Percentiles rank a stretch among this genome's conserved stretches.
Evolutionary conservation across 1,139 yeast genomes (phyloP).

Genomic region (Pichia sp.): DNA sequence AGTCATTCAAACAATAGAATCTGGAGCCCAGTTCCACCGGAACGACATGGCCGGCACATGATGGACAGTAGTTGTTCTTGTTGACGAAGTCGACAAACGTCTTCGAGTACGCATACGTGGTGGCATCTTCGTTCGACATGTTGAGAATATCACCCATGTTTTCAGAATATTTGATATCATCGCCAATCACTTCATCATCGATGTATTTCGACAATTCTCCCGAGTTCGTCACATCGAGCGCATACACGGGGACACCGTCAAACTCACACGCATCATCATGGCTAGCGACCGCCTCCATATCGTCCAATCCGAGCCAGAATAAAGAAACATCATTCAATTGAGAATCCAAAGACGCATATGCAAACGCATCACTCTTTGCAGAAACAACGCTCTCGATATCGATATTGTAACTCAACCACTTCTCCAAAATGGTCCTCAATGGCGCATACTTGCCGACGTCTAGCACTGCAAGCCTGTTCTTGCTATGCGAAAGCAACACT

Average conservation of each 20-base stretch:
- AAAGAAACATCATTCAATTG: conserved; percentile 11
- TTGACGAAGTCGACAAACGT: conserved; percentile 86
- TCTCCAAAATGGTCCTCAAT: conserved; percentile 2
- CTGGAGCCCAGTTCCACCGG: conserved; percentile 85
- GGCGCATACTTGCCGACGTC: not conserved
- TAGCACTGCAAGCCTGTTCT: not conserved
- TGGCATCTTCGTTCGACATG: conserved; percentile 50
- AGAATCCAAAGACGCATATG: conserved; percentile 2
- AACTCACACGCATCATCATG: conserved; percentile 63
- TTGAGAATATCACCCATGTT: conserved; percentile 32
- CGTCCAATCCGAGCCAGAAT: conserved; percentile 17
- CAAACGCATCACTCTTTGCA: not conserved
- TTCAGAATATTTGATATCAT: conserved; percentile 3
- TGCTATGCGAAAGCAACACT: conserved; percentile 1
- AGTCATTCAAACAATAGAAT: conserved; percentile 52
- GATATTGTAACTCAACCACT: conserved; percentile 12
- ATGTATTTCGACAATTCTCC: conserved; percentile 2
- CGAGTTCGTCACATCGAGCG: conserved; percentile 57
- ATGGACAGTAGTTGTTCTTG: conserved; percentile 79
- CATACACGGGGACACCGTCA: conserved; percentile 53
- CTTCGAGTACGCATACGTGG: conserved; percentile 75
- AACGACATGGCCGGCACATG: conserved; percentile 74
- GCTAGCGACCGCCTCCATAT: conserved; percentile 5
- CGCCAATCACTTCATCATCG: not conserved
- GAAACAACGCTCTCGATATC: conserved; percentile 4